Base-by-base conservation (phyloP, 2,329 filamentous ascomycete species). In the Chaetomium globosum region DNA sequence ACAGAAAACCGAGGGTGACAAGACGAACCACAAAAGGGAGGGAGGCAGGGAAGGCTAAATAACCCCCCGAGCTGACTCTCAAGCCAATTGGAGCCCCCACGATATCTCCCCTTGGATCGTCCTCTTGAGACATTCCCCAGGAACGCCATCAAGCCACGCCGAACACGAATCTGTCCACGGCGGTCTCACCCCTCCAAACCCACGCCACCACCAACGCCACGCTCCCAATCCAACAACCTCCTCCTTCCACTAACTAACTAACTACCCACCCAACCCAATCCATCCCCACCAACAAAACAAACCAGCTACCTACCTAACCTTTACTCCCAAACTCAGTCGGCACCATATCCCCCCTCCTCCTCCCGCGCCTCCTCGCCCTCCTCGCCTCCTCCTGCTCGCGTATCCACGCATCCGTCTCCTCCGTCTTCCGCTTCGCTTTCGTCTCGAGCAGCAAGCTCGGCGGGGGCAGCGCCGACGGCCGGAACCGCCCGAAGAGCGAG, bases 391-490 rank as follows among this genome's bases (percentile, higher is more conserved):
- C 36, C 36, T 46, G 16, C 30, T 36, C 30, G 8, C 23, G 5
- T 2, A 59, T 13, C 43, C 43, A 59, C 19, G 56, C 28, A 13
- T 33, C 28, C 43, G 28, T 39, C 43, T 59, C 43, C 3, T 59
- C 43, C 16, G 56, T 43, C 8, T n/a, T 16, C 43, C 56, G 30
- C 56, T 59, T 59, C 43, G 21, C 43, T 19, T 59, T 59, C 12
- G 43, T 49, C 28, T 59, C 56, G 1, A 59, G n/a, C 43, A 49
- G 43, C 19, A 59, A n/a, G 23, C 56, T 59, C 10, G 56, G 43
- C 28, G 48, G 48, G 1, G 56, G 56, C 10, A 49, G 43, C 8
- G 8, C 4, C 4, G 43, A 49, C 26, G 21, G 30, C n/a, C 56
- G 26, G 12, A 59, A 59, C 1, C 43, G 26, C 51, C 1, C 26